Base-by-base conservation (phyloP, 2,329 filamentous ascomycete species). In the Aspergillus spinulosporus region DNA sequence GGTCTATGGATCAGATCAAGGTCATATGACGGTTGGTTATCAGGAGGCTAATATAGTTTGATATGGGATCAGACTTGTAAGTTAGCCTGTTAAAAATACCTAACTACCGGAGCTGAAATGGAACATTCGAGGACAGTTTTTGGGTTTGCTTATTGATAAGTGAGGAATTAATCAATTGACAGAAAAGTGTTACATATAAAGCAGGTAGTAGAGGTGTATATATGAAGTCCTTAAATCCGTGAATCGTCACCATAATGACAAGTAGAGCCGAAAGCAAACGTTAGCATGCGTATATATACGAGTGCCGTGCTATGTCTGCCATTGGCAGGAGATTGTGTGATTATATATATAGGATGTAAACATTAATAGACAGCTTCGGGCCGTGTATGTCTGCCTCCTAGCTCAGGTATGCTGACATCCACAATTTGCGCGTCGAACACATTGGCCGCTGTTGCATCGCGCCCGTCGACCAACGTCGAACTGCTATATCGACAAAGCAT, bases 341-440 rank as follows among this genome's bases (percentile, higher is more conserved):
- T 7, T 34, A 12, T 29, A 3, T 11, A 21, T 15, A 14, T 3
- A 49, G 26, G n/a, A 44, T 15, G n/a, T 34, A 39, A 32, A 43
- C 4, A 1, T 31, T 53, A 57, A 34, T 49, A 60, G 36, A 56
- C 39, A 14, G 39, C 48, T 34, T 60, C 46, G 45, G 36, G 39
- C 15, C 64, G 58, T 28, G 61, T 60, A 66, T 64, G 70, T 21
- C 45, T 49, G 12, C 64, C 64, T 9, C 65, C 63, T 3, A 69
- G 58, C 26, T 70, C 66, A 5, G 72, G 69, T 14, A 72, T 71
- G 42, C 68, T 70, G 52, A 74, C 65, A 49, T 72, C 71, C 56
- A 73, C 66, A 46, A 73, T 72, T 53, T 69, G 72, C 43, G 71
- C 70, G 0, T 69, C 69, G 46, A 72, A 73, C 2, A 71, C 14